phyloP scores from a whole-genome alignment of 805 yeast genomes.

The Tetrapisispora namnaoensis region DNA sequence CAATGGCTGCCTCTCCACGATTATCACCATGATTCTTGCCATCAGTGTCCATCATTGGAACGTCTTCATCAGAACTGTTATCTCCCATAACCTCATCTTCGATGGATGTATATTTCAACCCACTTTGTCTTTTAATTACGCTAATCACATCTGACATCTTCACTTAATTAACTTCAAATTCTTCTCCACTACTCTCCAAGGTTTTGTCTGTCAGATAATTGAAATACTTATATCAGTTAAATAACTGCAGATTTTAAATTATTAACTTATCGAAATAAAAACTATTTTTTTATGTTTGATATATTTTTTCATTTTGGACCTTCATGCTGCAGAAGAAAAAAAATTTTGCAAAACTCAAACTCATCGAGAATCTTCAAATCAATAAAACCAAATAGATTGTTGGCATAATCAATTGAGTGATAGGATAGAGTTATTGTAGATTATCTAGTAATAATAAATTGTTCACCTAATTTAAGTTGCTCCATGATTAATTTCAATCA shows the following conservation, averaged over 20 bases:
- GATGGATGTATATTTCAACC: slow-evolving; percentile 15
- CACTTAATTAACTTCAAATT: background rate
- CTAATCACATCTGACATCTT: slow-evolving; percentile 24
- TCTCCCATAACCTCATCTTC: slow-evolving; percentile 30
- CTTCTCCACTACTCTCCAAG: no score
- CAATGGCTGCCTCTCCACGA: slow-evolving; percentile 7
- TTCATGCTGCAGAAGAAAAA: background rate
- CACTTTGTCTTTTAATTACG: slow-evolving; percentile 20
- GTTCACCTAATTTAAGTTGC: no score
- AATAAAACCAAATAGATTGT: no score
- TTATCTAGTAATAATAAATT: no score
- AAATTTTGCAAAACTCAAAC: background rate
- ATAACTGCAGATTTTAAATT: no score
- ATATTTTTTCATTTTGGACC: background rate
- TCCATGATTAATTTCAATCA: no score
- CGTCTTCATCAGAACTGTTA: slow-evolving; percentile 33
- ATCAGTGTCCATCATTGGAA: slow-evolving; percentile 7
- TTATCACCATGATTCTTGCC: slow-evolving; percentile 11
- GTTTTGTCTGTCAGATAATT: no score
- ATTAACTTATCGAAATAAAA: no score
- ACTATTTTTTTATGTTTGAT: background rate
- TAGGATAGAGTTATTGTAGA: no score
- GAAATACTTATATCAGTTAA: no score
- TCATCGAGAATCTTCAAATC: background rate
- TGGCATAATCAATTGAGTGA: no score